phyloP scores from a whole-genome alignment of 208 protist genomes.

The Phytomonas sp. region DNA sequence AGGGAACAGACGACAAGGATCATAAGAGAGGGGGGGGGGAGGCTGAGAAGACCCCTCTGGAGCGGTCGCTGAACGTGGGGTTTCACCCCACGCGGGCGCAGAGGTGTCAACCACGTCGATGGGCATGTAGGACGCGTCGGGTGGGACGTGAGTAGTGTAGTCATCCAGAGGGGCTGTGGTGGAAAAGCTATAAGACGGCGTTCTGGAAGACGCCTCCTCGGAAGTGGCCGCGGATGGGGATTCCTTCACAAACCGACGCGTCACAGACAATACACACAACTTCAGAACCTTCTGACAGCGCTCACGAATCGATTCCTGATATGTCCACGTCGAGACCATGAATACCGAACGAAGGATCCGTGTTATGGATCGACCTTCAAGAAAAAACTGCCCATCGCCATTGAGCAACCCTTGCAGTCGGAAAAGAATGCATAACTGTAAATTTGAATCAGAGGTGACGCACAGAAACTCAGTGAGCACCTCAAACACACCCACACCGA shows the following conservation, averaged over 20 bases:
- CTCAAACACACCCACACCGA: slow-evolving; percentile 32
- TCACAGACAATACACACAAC: slow-evolving; percentile 22
- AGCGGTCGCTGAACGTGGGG: not conserved
- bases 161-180: slow-evolving; percentile 46
- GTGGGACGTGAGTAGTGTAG: slow-evolving; percentile 58
- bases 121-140: slow-evolving; percentile 32
- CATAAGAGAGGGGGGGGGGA: slow-evolving; percentile 15
- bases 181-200: slow-evolving; percentile 23
- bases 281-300: slow-evolving; percentile 22
- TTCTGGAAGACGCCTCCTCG: not conserved
- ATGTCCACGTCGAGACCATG: slow-evolving; percentile 22
- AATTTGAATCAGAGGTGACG: slow-evolving; percentile 20
- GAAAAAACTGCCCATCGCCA: slow-evolving; percentile 20
- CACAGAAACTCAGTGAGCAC: slow-evolving; percentile 28
- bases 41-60: not conserved
- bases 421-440: slow-evolving; percentile 36
- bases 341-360: slow-evolving; percentile 44
- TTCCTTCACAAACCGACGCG: slow-evolving; percentile 20
- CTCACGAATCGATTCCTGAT: slow-evolving; percentile 25
- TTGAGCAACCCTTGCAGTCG: slow-evolving; percentile 28
- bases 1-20: slow-evolving; percentile 18
- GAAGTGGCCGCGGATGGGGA: slow-evolving; percentile 1
- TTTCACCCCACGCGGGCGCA: not conserved
- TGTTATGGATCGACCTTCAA: slow-evolving; percentile 27
- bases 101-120: slow-evolving; percentile 18